Evolutionary conservation across 192 early-diverging fungal genomes (phyloP).

Genomic region (Rhizophagus clarus): DNA sequence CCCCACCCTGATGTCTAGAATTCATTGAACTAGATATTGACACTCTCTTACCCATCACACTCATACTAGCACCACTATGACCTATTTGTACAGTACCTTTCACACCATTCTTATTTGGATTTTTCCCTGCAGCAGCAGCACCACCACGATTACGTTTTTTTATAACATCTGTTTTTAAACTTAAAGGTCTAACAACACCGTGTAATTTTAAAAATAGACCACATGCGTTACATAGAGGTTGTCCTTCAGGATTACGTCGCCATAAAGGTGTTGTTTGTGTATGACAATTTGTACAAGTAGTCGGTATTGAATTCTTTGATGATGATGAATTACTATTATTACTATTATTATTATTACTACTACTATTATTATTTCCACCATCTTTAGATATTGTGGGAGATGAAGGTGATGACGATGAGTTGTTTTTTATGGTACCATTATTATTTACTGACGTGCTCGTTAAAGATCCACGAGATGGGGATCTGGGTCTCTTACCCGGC

Average conservation of each 20-base stretch:
- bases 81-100: constrained; percentile 17
- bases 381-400: constrained; percentile 20
- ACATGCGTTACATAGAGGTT: constrained; percentile 96
- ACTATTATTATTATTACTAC: constrained; percentile 33
- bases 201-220: constrained; percentile 96
- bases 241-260: constrained; percentile 88
- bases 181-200: constrained; percentile 81
- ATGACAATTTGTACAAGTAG: constrained; percentile 80
- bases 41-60: constrained; percentile 25
- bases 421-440: constrained; percentile 31
- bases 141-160: constrained; percentile 81
- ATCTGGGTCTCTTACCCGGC: constrained; percentile 32
- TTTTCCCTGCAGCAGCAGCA: constrained; percentile 10
- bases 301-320: constrained; percentile 40
- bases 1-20: background rate
- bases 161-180: constrained; percentile 88
- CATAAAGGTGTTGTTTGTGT: constrained; percentile 94
- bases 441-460: background rate
- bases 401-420: constrained; percentile 27
- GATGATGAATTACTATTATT: constrained; percentile 33
- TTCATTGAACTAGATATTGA: constrained; percentile 5
- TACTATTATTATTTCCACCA: constrained; percentile 34
- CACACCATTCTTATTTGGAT: background rate
- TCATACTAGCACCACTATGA: constrained; percentile 13
- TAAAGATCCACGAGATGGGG: constrained; percentile 26